Conservation (phyloP, 1,284 basidiomycete genomes). For the Pyrrhoderma lamaoense region DNA sequence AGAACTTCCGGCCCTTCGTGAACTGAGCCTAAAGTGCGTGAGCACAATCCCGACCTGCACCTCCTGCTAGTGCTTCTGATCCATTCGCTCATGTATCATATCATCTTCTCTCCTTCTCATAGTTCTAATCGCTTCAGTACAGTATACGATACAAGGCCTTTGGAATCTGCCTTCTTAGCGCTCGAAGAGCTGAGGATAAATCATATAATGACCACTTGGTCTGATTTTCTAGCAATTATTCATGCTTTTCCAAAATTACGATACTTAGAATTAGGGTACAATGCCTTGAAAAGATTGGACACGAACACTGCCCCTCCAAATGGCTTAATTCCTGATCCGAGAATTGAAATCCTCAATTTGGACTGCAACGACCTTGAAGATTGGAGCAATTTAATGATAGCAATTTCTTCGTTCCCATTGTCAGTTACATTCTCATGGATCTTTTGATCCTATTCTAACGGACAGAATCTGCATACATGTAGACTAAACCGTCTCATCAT, state of each 20-base stretch:
- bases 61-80: constrained; percentile 3
- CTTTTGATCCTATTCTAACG: constrained; percentile 18
- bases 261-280: constrained; percentile 73
- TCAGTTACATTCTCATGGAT: constrained; percentile 25
- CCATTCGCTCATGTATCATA: no score
- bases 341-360: constrained; percentile 61
- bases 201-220: constrained; percentile 63
- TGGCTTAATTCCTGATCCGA: constrained; percentile 2
- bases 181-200: constrained; percentile 75
- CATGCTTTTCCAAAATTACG: constrained; percentile 53
- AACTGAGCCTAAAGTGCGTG: constrained; percentile 71
- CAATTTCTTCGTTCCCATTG: constrained; percentile 39
- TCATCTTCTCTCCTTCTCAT: no score
- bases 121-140: constrained; percentile 56
- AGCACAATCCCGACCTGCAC: constrained; percentile 19
- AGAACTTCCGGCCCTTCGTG: constrained; percentile 58
- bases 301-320: constrained; percentile 15
- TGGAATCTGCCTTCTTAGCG: constrained; percentile 41
- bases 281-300: constrained; percentile 43
- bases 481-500: constrained; percentile 64
- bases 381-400: constrained; percentile 49
- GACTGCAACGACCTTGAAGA: constrained; percentile 61
- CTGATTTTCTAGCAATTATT: constrained; percentile 50
- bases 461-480: constrained; percentile 8
- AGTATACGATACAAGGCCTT: constrained; percentile 24